A percentile compares a stretch with the other conserved stretches of the same genome.
Evolutionary conservation across 768 basidiomycete species (phyloP).

Genomic region (Mycena haematopus): DNA sequence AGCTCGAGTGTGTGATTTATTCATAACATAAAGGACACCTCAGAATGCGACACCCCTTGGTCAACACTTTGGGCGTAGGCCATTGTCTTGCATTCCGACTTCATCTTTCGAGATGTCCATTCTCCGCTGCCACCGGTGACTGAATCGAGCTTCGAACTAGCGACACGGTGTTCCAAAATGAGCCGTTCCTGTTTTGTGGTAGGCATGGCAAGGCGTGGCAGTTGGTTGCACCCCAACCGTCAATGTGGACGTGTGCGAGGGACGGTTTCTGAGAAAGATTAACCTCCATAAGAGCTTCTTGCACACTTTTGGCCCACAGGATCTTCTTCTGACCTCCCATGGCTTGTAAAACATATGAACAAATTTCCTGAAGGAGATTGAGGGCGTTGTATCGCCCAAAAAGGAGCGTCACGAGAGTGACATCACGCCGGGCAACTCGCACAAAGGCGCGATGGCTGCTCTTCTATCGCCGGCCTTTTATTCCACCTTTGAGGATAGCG

Average conservation of each 20-base stretch:
- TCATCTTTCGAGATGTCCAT: no score
- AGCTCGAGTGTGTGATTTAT: no score
- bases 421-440: no score
- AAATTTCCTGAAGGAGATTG: conserved; percentile 3
- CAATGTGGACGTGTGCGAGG: neutral
- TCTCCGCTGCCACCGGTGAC: no score
- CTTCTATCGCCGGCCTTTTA: conserved; percentile 26
- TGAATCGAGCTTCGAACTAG: no score
- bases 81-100: no score
- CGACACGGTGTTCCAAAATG: no score
- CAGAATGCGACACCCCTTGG: no score
- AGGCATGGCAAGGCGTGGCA: conserved; percentile 21
- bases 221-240: conserved; percentile 3
- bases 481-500: conserved; percentile 27
- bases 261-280: neutral
- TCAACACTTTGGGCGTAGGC: no score
- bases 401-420: conserved; percentile 1
- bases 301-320: neutral
- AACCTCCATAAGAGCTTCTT: neutral
- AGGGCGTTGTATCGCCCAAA: conserved; percentile 5
- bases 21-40: no score
- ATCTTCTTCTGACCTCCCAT: neutral
- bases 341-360: neutral
- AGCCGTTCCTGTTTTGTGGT: conserved; percentile 30
- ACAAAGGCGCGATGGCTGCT: neutral